A percentile compares a stretch with the other conserved stretches of the same genome.
Evolutionary conservation across 257 asterid genomes (phyloP).

Genomic region (Oldenlandia corymbosa): DNA sequence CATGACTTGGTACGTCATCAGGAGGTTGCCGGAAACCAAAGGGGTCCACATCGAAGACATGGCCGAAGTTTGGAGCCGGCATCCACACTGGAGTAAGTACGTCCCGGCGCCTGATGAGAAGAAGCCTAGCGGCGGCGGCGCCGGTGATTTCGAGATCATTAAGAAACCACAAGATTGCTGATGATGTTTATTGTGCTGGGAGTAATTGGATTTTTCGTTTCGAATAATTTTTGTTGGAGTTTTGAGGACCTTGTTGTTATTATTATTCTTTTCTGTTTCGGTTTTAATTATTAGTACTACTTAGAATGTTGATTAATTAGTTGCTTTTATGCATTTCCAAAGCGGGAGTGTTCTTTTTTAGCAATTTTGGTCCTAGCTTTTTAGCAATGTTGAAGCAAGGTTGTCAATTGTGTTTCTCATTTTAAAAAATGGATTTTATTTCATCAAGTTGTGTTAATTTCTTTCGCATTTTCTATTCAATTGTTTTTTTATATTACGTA

Average conservation of each 20-base stretch:
- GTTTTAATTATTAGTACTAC: too few species aligned
- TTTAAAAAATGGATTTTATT: too few species aligned
- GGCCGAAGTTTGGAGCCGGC: slow-evolving; percentile 56
- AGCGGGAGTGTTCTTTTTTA: too few species aligned
- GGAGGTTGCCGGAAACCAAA: slow-evolving; percentile 66
- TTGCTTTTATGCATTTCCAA: too few species aligned
- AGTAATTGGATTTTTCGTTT: not conserved
- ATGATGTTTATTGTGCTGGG: not conserved
- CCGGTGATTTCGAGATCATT: not conserved
- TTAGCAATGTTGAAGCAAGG: not conserved
- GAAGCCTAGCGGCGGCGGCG: too few species aligned
- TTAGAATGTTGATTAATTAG: too few species aligned
- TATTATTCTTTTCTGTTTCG: too few species aligned
- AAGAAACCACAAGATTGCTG: not conserved
- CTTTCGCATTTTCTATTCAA: too few species aligned
- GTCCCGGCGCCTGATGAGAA: slow-evolving; percentile 3
- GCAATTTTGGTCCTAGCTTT: not conserved
- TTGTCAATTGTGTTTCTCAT: too few species aligned
- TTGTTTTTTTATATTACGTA: too few species aligned
- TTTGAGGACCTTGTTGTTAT: not conserved
- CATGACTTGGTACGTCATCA: slow-evolving; percentile 43
- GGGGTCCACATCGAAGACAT: slow-evolving; percentile 67
- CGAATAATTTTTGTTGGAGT: not conserved
- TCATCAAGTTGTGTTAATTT: too few species aligned
- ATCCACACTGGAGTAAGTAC: slow-evolving; percentile 48